Evolutionary conservation across 1,284 basidiomycete species (phyloP).

Genomic region (Ustilago vetiveriae): DNA sequence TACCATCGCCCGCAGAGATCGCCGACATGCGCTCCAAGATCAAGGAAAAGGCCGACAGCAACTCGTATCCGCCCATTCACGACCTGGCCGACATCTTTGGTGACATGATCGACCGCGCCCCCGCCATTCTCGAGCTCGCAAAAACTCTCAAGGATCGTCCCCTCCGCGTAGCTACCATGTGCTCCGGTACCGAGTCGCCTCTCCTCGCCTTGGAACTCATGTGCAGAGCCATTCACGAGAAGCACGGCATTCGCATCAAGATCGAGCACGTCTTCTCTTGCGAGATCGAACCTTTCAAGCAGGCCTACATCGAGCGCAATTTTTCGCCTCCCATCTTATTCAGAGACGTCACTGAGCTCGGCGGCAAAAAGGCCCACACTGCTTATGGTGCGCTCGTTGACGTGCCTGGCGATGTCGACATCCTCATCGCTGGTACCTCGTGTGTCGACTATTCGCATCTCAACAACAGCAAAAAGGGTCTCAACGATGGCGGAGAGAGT

Average conservation of each 20-base stretch:
- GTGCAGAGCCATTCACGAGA: slow-evolving; percentile 77
- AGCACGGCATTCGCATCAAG: slow-evolving; percentile 75
- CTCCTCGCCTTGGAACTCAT: slow-evolving; percentile 88
- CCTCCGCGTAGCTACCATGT: slow-evolving; percentile 94
- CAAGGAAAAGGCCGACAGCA: slow-evolving; percentile 35
- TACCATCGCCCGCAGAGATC: slow-evolving; percentile 30
- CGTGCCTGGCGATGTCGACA: slow-evolving; percentile 89
- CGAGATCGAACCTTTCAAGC: slow-evolving; percentile 97
- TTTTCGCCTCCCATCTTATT: slow-evolving; percentile 88
- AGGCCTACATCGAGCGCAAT: slow-evolving; percentile 96
- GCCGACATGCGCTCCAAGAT: slow-evolving; percentile 17
- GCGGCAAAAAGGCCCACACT: slow-evolving; percentile 72
- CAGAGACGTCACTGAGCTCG: slow-evolving; percentile 91
- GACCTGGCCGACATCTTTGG: slow-evolving; percentile 82
- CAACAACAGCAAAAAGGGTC: slow-evolving; percentile 86
- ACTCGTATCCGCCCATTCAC: slow-evolving; percentile 77
- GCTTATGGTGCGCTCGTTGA: slow-evolving; percentile 86
- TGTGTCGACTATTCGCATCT: slow-evolving; percentile 96
- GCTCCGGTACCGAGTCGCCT: slow-evolving; percentile 93
- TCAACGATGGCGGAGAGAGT: slow-evolving; percentile 62
- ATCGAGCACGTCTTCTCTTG: slow-evolving; percentile 95
- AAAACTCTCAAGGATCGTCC: slow-evolving; percentile 80
- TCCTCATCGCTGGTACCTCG: slow-evolving; percentile 87
- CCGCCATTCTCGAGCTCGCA: slow-evolving; percentile 69
- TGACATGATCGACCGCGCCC: slow-evolving; percentile 80